Base-by-base conservation (phyloP, 768 basidiomycete species). In the Phaeotremella fagi region DNA sequence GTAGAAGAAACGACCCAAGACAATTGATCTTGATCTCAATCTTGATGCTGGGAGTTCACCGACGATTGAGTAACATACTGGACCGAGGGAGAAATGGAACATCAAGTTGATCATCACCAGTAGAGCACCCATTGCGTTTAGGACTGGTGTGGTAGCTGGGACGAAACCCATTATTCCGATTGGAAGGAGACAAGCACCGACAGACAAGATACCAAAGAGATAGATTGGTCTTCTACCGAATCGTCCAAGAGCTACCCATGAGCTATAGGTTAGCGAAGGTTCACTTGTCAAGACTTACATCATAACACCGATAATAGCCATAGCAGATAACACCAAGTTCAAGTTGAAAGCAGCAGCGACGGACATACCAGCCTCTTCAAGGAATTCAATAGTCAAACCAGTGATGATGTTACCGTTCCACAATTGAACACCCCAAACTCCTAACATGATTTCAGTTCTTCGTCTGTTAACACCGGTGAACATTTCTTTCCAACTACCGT, bases 401-500 rank as follows among this genome's bases (percentile, higher is more conserved):
- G 57, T 55, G 37, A 65, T 59, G 49, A 58, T 53, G 29, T 62
- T 61, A 2, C 60, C 64, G 42, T 53, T 52, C 42, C 46, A 52
- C 33, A 58, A 37, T 45, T 66, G 64, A 3, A 62, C 53, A 44
- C 42, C 29, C 60, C 60, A 62, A 29, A 54, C 53, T 29, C 52
- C 60, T 9, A 54, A 38, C 52, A 58, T 54, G 45, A 70, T 70
- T 48, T 67, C 65, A 31, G 63, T 70, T 37, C 68, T 57, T 60
- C 68, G 50, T 15, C 53, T 48, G 46, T 64, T 58, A 43, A 50
- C 43, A 33, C 65, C 63, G 45, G 51, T 58, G 57, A 70, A 67
- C 25, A 59, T 50, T 18, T 70, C 58, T 14, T 28, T 35, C 42
- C 50, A 70, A 4, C 37, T 46, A 23, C 60, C 57, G 12, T 62